Evolutionary conservation across 2,329 filamentous ascomycete species (phyloP).

Genomic region (Diplodia scrobiculata): DNA sequence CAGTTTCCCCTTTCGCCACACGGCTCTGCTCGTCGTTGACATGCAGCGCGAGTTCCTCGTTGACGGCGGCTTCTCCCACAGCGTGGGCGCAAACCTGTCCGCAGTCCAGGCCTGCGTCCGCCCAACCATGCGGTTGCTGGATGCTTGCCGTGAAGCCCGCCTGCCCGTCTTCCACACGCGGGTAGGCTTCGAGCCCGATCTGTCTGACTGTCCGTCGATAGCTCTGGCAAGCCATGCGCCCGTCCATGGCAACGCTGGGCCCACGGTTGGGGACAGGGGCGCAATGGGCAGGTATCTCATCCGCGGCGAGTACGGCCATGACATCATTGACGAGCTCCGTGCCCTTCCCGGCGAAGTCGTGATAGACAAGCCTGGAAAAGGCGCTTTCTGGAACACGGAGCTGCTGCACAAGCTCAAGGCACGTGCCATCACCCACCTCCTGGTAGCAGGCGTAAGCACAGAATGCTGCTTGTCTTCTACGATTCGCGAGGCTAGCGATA

Average conservation of each 20-base stretch:
- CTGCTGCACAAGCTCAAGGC: conserved; percentile 58
- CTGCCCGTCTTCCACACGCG: conserved; percentile 55
- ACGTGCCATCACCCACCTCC: conserved; percentile 59
- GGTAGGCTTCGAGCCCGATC: conserved; percentile 55
- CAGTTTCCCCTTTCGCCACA: conserved; percentile 50
- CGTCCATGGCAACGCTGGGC: conserved; percentile 48
- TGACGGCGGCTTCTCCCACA: conserved; percentile 55
- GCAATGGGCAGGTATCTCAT: conserved; percentile 58
- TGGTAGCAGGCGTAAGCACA: conserved; percentile 61
- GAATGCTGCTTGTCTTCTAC: conserved; percentile 62
- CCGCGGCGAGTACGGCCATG: conserved; percentile 58
- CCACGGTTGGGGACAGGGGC: conserved; percentile 57
- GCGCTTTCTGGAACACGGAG: conserved; percentile 60
- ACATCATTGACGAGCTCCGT: conserved; percentile 57
- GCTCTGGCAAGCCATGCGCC: conserved; percentile 55
- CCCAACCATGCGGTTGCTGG: conserved; percentile 48
- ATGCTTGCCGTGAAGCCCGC: conserved; percentile 48
- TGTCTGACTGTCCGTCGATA: conserved; percentile 57
- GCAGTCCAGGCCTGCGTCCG: conserved; percentile 46
- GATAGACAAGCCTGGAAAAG: conserved; percentile 62
- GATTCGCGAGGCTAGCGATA: conserved; percentile 60
- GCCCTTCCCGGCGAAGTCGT: conserved; percentile 57
- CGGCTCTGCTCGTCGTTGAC: conserved; percentile 56
- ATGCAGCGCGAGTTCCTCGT: conserved; percentile 58
- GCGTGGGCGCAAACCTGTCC: conserved; percentile 52